Evolutionary conservation across 78 protist genomes (phyloP), one percentile per base, ranked within the genome.

Genomic region (Polysphondylium violaceum): DNA sequence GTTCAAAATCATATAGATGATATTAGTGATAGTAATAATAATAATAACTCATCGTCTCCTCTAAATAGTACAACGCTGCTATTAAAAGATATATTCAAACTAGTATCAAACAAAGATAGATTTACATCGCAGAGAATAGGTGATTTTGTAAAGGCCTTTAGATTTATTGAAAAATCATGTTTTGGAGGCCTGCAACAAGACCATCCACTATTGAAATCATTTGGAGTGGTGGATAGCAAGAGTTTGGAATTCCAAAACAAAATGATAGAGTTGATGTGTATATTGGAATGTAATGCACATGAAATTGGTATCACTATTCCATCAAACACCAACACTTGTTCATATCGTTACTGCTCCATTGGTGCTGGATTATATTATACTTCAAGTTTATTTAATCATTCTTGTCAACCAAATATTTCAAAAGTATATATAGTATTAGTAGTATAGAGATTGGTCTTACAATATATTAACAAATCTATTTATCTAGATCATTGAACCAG

Each of bases 231-330:
- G n/a, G n/a, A n/a, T n/a, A n/a, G n/a, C n/a, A n/a, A n/a, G n/a
- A n/a, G n/a, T n/a, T n/a, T n/a, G n/a, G 51, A 38, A 65, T 65
- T 65, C 40, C 88, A 78, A 65, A 61, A 51, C 27, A 65, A 64
- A 40, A 1, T 78, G 14, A 23, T 78, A 12, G 64, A 65, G 6
- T n/a, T 78, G 35, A 78, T 78, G 74, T 78, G 88, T 65, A 64
- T 50, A 47, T 21, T 78, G 31, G 88, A 78, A 27, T 78, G 88
- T 50, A 78, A 78, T 14, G 44, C 88, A 1, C 88, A 78, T 36
- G 88, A 78, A 29, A 64, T 78, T 27, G 69, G 63, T 44, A 47
- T 78, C 23, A 61, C 87, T 0, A 31, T 76, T 67, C 76, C 76
- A 47, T 31, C n/a, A 40, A 43, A 25, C 11, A 33, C 35, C 9